Base-by-base conservation (phyloP, 192 early-diverging fungal species). In the Rhizoclosmatium globosum region DNA sequence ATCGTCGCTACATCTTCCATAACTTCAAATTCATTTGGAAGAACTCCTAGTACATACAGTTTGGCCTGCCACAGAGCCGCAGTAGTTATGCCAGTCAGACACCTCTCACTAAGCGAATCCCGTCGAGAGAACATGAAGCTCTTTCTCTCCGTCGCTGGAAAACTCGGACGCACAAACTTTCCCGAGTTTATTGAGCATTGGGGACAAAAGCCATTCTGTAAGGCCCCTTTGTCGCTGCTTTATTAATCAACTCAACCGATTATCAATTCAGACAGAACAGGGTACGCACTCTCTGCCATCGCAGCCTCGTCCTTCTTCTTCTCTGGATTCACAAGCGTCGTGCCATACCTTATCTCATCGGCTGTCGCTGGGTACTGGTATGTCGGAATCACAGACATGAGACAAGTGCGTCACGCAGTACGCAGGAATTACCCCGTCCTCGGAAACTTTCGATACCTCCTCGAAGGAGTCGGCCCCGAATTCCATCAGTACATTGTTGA, bases 381-480 rank as follows among this genome's bases (percentile, higher is more conserved):
- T 38, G 64, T 65, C 38, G 64, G 64, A 17, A 65, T 65, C 31
- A 65, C 64, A 65, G 64, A 65, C 31, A 65, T 65, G 64, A 17
- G 64, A 23, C 64, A 65, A 38, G 64, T 65, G 0, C 13, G 64
- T 11, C 64, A 65, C 64, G 64, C 64, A 13, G 64, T 65, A 0
- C 64, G 64, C 19, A 15, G 64, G 19, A 65, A 65, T 65, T 65
- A 65, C 39, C 64, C 64, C 31, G 64, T 65, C 11, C 31, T 65
- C 17, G 64, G 64, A 1, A 65, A 65, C 64, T 21, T 65, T 65
- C 64, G 64, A 11, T 65, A 65, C 64, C 17, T 65, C 0, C 31
- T 65, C n/a, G 64, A 65, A n/a, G 39, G 39, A 0, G 39, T 65
- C 13, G 64, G 19, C 13, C 64, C 64, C 11, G 64, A 65, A 65